phyloP scores from a whole-genome alignment of 768 basidiomycete genomes.

The Calocybe cyanea region DNA sequence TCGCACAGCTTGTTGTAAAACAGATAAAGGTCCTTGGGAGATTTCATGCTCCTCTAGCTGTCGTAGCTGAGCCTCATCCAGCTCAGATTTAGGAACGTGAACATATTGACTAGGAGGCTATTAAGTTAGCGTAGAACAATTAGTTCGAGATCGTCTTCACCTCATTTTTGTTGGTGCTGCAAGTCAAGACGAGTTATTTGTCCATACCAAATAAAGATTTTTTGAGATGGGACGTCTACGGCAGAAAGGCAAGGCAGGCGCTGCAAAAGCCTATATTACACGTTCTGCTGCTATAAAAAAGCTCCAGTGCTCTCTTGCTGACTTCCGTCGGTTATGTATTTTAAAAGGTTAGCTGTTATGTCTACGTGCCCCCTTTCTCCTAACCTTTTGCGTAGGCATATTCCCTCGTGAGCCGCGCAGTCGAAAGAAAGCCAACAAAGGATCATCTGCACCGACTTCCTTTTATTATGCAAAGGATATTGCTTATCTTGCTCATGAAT shows the following conservation, averaged over 20 bases:
- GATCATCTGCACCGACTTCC: conserved; percentile 92
- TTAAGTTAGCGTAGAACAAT: not conserved
- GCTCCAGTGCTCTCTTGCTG: conserved; percentile 93
- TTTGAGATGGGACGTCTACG: conserved; percentile 69
- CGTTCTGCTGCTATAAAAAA: conserved; percentile 91
- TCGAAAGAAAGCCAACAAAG: conserved; percentile 94
- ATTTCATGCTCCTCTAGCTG: conserved; percentile 98
- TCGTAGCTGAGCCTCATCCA: conserved; percentile 94
- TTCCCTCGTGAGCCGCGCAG: conserved; percentile 94
- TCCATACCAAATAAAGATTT: conserved; percentile 31
- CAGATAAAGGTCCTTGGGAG: conserved; percentile 94
- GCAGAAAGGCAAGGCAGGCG: conserved; percentile 86
- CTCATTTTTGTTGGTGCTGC: conserved; percentile 30
- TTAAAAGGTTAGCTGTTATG: conserved; percentile 71
- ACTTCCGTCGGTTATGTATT: conserved; percentile 95
- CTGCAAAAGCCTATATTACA: conserved; percentile 89
- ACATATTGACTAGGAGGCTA: conserved; percentile 78
- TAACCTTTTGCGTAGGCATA: conserved; percentile 59
- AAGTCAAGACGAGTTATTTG: conserved; percentile 25
- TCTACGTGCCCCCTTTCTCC: conserved; percentile 1
- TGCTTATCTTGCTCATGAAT: conserved; percentile 94
- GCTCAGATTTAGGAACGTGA: conserved; percentile 93
- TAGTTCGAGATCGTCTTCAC: conserved; percentile 20
- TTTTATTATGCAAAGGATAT: conserved; percentile 99
- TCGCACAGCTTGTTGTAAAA: conserved; percentile 94